These are phyloP conservation scores for Silybum marianum DNA, from an alignment of 129 eudicot species.

Conservation along the genomic window DNA sequence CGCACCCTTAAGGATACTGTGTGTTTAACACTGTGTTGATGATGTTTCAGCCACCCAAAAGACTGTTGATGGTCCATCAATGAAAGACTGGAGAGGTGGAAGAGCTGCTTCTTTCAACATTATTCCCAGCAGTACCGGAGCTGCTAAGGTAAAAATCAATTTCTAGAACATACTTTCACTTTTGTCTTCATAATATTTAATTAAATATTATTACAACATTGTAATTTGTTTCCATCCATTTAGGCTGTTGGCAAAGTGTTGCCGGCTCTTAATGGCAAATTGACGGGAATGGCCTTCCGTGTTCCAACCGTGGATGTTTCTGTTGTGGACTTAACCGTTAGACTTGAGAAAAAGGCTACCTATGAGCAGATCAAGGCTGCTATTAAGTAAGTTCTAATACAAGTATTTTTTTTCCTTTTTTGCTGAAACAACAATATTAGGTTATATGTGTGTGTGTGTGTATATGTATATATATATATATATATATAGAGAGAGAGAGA, in stretches of 20 bases:
- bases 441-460: background rate
- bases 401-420: background rate
- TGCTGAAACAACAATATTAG: background rate
- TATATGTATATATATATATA: too few species aligned
- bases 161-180: too few species aligned
- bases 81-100: slow-evolving; percentile 88
- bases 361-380: slow-evolving; percentile 73
- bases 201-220: background rate
- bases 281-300: slow-evolving; percentile 80
- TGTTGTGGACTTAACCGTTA: slow-evolving; percentile 73
- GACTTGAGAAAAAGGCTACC: slow-evolving; percentile 65
- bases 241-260: slow-evolving; percentile 84
- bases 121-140: slow-evolving; percentile 45
- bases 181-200: too few species aligned
- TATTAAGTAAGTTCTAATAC: slow-evolving; percentile 48
- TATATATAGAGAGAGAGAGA: too few species aligned
- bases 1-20: background rate
- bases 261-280: slow-evolving; percentile 66
- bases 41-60: slow-evolving; percentile 44
- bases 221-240: background rate
- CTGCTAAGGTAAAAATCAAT: slow-evolving; percentile 66
- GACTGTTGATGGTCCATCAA: slow-evolving; percentile 50
- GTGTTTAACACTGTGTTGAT: background rate
- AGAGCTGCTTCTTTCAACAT: slow-evolving; percentile 79
- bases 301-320: slow-evolving; percentile 82